These are phyloP conservation scores for Quercus robur DNA, from an alignment of 306 rosid genomes.

Conservation along the genomic window DNA sequence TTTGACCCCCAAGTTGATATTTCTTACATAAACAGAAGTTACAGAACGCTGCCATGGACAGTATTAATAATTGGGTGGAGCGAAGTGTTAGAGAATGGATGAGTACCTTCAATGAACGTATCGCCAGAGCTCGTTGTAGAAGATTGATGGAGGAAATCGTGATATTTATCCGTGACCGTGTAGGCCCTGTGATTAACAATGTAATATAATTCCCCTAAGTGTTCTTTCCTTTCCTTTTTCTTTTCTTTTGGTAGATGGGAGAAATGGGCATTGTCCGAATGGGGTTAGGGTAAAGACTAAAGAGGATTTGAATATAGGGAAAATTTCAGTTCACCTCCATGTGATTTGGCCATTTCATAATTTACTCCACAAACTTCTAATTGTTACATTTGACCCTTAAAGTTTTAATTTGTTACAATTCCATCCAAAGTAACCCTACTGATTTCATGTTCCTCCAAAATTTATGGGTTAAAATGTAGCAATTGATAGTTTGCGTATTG, in stretches of 20 bases:
- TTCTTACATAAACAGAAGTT: not conserved
- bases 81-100: constrained; percentile 72
- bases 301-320: not conserved
- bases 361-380: no score
- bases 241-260: no score
- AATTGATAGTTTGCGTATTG: no score
- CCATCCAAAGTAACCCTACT: no score
- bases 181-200: constrained; percentile 56
- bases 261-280: no score
- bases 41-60: constrained; percentile 44
- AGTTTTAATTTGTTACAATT: no score
- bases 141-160: constrained; percentile 67
- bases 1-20: not conserved
- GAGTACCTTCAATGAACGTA: constrained; percentile 68
- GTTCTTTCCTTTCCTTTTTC: no score
- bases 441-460: no score
- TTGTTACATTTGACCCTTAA: no score
- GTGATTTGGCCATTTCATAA: not conserved
- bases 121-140: constrained; percentile 74
- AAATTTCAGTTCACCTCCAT: no score
- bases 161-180: constrained; percentile 57
- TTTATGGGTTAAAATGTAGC: no score
- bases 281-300: no score
- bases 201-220: constrained; percentile 3
- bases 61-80: constrained; percentile 73